These are phyloP conservation scores for Candolleomyces aberdarensis DNA, from an alignment of 768 basidiomycete genomes.

Conservation along the genomic window DNA sequence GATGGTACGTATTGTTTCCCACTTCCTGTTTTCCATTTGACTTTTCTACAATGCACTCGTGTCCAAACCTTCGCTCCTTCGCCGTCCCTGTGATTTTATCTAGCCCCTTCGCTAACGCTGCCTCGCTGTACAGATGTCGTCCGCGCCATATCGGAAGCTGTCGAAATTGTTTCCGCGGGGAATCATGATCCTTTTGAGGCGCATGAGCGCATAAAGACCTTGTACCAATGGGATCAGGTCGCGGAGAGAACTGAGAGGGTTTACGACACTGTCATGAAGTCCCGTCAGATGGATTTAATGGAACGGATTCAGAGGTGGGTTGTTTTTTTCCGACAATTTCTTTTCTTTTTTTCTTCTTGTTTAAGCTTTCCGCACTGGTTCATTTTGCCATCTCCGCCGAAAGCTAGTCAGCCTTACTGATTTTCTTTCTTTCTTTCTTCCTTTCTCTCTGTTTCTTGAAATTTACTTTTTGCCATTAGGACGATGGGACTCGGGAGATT, in stretches of 20 bases:
- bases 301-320: conserved; percentile 71
- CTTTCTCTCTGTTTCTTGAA: not conserved
- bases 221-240: conserved; percentile 88
- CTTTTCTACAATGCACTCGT: too few species aligned
- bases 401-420: too few species aligned
- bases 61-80: not conserved
- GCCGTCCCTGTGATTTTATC: not conserved
- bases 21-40: not conserved
- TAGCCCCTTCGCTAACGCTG: conserved; percentile 1
- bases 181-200: conserved; percentile 73
- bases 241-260: conserved; percentile 80
- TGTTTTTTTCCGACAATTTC: not conserved
- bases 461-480: conserved; percentile 28
- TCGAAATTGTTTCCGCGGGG: conserved; percentile 62
- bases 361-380: not conserved
- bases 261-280: conserved; percentile 64
- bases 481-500: conserved; percentile 78
- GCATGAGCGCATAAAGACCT: conserved; percentile 71
- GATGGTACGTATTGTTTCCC: conserved; percentile 60
- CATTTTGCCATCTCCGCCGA: too few species aligned
- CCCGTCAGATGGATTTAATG: conserved; percentile 66
- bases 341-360: not conserved
- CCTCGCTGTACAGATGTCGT: conserved; percentile 62
- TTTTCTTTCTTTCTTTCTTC: not conserved
- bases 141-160: conserved; percentile 77